These are phyloP conservation scores for Kwoniella heveanensis DNA, from an alignment of 768 basidiomycete genomes.

Conservation along the genomic window DNA sequence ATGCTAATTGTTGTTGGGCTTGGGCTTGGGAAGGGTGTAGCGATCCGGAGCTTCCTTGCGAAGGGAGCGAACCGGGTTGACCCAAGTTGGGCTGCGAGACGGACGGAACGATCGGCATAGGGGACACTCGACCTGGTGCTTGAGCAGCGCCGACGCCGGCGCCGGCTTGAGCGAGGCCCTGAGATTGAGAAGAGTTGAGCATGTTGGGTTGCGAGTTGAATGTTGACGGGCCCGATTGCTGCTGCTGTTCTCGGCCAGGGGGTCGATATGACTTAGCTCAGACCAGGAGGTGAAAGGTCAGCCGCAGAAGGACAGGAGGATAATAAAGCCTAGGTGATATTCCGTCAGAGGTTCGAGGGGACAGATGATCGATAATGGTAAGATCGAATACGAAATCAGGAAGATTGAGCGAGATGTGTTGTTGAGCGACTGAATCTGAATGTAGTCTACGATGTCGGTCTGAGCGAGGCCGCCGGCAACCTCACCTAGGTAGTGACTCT, in stretches of 20 bases:
- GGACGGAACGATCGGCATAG: constrained; percentile 31
- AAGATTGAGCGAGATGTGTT: too few species aligned
- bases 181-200: constrained; percentile 4
- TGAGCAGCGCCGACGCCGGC: not conserved
- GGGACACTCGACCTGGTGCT: constrained; percentile 21
- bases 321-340: too few species aligned
- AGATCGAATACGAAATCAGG: too few species aligned
- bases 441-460: too few species aligned
- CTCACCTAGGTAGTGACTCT: too few species aligned
- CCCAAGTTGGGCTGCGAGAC: constrained; percentile 29
- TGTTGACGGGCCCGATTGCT: constrained; percentile 8
- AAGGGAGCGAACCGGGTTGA: constrained; percentile 30
- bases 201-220: constrained; percentile 4
- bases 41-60: constrained; percentile 8
- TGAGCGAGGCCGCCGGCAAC: too few species aligned
- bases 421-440: too few species aligned
- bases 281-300: not conserved
- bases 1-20: not conserved
- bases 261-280: constrained; percentile 23
- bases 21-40: constrained; percentile 16
- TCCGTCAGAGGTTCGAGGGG: too few species aligned
- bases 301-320: too few species aligned
- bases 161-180: not conserved
- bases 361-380: too few species aligned
- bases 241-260: constrained; percentile 6